Evolutionary conservation across 371 early-diverging fungal genomes (phyloP).

Genomic region (Entomophthora muscae): DNA sequence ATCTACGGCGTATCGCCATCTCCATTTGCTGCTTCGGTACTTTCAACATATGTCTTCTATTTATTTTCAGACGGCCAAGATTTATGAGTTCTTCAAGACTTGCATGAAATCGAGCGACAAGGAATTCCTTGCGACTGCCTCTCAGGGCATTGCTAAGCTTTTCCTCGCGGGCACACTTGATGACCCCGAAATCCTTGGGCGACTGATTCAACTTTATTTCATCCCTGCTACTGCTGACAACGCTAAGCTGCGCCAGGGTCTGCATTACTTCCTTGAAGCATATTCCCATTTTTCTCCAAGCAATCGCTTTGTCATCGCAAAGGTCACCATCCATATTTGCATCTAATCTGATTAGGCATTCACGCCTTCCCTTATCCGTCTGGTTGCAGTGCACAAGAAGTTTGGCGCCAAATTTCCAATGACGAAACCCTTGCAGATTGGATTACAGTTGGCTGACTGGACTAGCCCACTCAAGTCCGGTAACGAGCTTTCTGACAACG

Average conservation of each 20-base stretch:
- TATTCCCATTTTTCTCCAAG: conserved; percentile 47
- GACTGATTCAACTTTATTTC: conserved; percentile 57
- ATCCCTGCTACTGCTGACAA: conserved; percentile 42
- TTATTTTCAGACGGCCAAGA: conserved; percentile 17
- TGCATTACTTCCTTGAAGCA: conserved; percentile 71
- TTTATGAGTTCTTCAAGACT: conserved; percentile 23
- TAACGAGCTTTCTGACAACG: conserved; percentile 13
- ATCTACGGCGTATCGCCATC: conserved; percentile 19
- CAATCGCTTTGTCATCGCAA: conserved; percentile 16
- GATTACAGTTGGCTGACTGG: conserved; percentile 37
- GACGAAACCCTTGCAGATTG: conserved; percentile 28
- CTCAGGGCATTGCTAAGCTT: conserved; percentile 41
- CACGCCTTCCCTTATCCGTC: conserved; percentile 18
- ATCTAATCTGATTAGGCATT: conserved; percentile 13
- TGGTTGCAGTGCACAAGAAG: conserved; percentile 18
- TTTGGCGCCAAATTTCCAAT: conserved; percentile 21
- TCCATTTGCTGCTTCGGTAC: conserved; percentile 6
- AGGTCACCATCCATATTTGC: background rate
- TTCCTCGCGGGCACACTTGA: conserved; percentile 32
- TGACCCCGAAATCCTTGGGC: conserved; percentile 33
- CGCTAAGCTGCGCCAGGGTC: conserved; percentile 52
- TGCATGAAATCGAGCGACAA: conserved; percentile 26
- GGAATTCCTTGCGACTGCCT: conserved; percentile 31
- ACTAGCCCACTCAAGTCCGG: conserved; percentile 20
- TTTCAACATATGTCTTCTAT: conserved; percentile 10